Conservation (phyloP, 2,329 filamentous ascomycete species). For the Zymoseptoria brevis region DNA sequence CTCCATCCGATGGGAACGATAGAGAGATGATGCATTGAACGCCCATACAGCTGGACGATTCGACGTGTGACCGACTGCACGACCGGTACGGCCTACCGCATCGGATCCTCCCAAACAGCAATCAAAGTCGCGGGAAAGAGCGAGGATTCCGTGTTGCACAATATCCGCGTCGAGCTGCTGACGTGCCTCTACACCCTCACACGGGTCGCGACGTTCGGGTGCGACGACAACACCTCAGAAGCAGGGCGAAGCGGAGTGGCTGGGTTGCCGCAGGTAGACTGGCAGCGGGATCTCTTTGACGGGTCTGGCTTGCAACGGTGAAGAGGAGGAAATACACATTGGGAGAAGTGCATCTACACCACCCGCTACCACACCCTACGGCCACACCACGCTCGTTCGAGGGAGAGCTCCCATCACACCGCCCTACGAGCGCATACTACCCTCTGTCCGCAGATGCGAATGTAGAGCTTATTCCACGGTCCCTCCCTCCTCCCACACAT, state of each 20-base stretch:
- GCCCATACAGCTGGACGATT: background rate
- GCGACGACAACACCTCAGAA: background rate
- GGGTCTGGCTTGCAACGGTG: background rate
- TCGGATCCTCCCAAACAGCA: background rate
- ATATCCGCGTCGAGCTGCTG: background rate
- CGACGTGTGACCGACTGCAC: background rate
- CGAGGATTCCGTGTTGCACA: background rate
- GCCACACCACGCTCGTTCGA: background rate
- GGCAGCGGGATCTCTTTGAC: background rate
- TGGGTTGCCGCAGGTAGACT: background rate
- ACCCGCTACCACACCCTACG: too few species aligned
- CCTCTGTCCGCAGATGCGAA: constrained; percentile 10
- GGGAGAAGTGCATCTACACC: background rate
- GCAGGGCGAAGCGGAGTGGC: background rate
- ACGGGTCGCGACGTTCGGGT: background rate
- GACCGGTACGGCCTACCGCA: background rate
- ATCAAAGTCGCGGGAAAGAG: background rate
- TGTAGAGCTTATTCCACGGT: background rate
- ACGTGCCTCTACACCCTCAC: background rate
- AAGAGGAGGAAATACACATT: background rate
- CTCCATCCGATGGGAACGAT: background rate
- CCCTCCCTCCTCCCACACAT: constrained; percentile 9
- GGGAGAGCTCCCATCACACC: background rate
- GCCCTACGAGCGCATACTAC: background rate
- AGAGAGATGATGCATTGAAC: background rate